Evolutionary conservation across 768 basidiomycete species (phyloP), one percentile per base, ranked within the genome.

Genomic region (Podaxis mareebaensis): DNA sequence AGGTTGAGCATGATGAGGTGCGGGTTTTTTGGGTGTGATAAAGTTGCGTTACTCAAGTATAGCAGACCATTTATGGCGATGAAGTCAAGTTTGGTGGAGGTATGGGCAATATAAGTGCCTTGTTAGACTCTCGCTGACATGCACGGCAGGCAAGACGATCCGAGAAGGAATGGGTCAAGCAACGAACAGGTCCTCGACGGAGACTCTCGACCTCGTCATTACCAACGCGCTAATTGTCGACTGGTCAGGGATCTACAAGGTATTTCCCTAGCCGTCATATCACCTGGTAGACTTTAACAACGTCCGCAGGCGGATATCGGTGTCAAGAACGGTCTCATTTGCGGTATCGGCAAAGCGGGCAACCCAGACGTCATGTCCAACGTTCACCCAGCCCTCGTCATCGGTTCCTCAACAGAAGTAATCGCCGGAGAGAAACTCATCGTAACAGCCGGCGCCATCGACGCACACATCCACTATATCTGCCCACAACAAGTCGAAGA

Each of bases 51-150:
- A 20, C 11, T 26, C 54, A 56, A 61, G 1, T 15, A 60, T 65
- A 28, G 33, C 63, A 93, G 88, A 92, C 96, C 4, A 79, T 87
- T 3, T 96, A 97, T 71, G 97, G 96, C 1, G 96, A 99, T 63
- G 96, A 99, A 76, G 91, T 93, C 77, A 99, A 98, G 77, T 99
- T 99, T 69, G 97, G 97, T 7, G 96, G 95, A 70, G 96, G 94
- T 88, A 69, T 65, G 76, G 20, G 10, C 4, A 24, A 7, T 3
- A 11, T 64, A 17, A 13, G 48, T 49, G 48, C 48, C 22, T 8
- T 20, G 15, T 52, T 53, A 17, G 52, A 3, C 26, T 63, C 4
- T 66, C 40, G 42, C 60, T 42, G 46, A 67, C 15, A 69, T 44
- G 51, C 57, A 24, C 49, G 53, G 11, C 65, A 93, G 93, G 95